phyloP scores from a whole-genome alignment of 2,329 filamentous ascomycete genomes.

The Exophiala xenobiotica region DNA sequence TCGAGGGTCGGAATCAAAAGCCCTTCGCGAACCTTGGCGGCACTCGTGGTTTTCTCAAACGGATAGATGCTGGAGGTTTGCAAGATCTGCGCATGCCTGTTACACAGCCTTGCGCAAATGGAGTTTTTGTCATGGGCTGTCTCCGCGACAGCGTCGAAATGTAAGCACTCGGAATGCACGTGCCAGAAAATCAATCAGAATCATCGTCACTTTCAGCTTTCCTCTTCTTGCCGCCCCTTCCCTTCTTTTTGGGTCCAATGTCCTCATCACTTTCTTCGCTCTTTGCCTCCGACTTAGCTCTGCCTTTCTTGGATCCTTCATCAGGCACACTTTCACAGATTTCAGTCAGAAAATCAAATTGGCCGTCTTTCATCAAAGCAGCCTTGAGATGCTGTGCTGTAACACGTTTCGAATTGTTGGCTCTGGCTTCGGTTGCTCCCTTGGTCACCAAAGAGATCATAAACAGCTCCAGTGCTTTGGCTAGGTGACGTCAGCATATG shows the following conservation, averaged over 20 bases:
- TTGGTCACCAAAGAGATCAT: slow-evolving; percentile 94
- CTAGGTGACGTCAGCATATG: slow-evolving; percentile 44
- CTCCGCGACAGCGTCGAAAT: too few species aligned
- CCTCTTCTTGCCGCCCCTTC: slow-evolving; percentile 20
- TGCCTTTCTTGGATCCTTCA: slow-evolving; percentile 30
- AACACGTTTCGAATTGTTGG: slow-evolving; percentile 72
- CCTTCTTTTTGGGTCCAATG: slow-evolving; percentile 24
- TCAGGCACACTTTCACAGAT: slow-evolving; percentile 84
- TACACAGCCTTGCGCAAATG: too few species aligned
- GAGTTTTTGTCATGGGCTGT: not conserved
- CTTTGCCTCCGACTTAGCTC: slow-evolving; percentile 28
- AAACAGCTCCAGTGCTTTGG: slow-evolving; percentile 93
- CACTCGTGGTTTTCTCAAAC: too few species aligned
- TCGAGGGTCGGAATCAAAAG: too few species aligned
- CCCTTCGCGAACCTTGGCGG: too few species aligned
- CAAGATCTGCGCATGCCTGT: too few species aligned
- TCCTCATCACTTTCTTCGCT: slow-evolving; percentile 30
- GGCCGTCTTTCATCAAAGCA: slow-evolving; percentile 81
- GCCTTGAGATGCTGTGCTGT: slow-evolving; percentile 88
- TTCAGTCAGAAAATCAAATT: slow-evolving; percentile 90
- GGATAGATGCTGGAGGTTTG: too few species aligned
- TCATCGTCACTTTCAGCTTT: slow-evolving; percentile 25
- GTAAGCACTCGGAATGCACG: too few species aligned
- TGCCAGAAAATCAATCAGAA: slow-evolving; percentile 21
- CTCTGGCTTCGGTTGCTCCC: slow-evolving; percentile 79